Conservation (phyloP, 2,329 filamentous ascomycete genomes). For the Apiospora hydei region DNA sequence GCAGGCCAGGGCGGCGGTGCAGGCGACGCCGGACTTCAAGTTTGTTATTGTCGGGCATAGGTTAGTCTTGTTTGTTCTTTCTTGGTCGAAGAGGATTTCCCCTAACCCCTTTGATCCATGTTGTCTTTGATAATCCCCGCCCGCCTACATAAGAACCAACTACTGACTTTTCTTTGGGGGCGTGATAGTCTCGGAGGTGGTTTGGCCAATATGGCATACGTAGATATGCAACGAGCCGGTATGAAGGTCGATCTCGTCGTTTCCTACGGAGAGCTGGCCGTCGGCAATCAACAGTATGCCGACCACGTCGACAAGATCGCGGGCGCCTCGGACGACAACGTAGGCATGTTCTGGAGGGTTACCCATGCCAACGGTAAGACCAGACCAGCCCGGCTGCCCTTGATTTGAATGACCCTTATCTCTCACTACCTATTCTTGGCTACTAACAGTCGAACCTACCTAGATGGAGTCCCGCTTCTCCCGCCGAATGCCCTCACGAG, state of each 20-base stretch:
- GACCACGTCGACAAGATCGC: neutral
- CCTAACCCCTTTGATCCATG: too few species aligned
- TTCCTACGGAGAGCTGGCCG: neutral
- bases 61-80: neutral
- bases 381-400: neutral
- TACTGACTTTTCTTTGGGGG: neutral
- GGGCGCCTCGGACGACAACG: neutral
- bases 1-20: neutral
- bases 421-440: neutral
- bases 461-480: neutral
- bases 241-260: constrained; percentile 5
- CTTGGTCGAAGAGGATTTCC: too few species aligned
- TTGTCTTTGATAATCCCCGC: too few species aligned
- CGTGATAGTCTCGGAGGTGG: neutral
- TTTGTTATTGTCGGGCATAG: neutral
- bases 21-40: neutral
- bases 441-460: neutral
- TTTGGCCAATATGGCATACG: neutral
- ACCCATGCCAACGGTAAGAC: neutral
- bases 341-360: neutral
- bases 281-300: neutral
- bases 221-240: neutral
- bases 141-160: too few species aligned
- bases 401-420: too few species aligned
- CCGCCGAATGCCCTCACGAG: neutral